phyloP scores from a whole-genome alignment of 768 basidiomycete genomes.

The Tricholoma furcatifolium region DNA sequence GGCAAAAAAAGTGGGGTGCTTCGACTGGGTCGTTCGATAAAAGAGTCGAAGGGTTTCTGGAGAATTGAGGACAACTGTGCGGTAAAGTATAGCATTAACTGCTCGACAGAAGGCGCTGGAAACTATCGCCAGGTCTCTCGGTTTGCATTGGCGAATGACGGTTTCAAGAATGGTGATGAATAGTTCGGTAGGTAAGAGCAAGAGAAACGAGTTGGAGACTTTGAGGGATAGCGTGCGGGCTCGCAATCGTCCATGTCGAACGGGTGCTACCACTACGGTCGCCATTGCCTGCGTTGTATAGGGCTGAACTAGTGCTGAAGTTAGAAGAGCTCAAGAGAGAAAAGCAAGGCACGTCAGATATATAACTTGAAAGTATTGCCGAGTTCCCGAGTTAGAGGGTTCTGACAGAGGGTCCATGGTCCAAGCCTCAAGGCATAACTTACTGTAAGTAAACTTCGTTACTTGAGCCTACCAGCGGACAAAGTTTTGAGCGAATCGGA shows the following conservation, averaged over 20 bases:
- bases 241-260: constrained; percentile 5
- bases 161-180: constrained; percentile 34
- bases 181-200: constrained; percentile 35
- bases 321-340: too few species aligned
- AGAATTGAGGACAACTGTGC: constrained; percentile 35
- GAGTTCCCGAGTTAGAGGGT: too few species aligned
- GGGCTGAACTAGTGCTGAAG: not conserved
- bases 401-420: too few species aligned
- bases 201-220: constrained; percentile 22
- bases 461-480: too few species aligned
- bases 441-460: too few species aligned
- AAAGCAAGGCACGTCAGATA: too few species aligned
- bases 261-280: constrained; percentile 8
- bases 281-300: constrained; percentile 3
- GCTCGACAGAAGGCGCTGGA: constrained; percentile 29
- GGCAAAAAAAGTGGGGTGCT: constrained; percentile 25
- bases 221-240: constrained; percentile 19
- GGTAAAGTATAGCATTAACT: constrained; percentile 36
- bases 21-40: constrained; percentile 31
- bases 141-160: constrained; percentile 27
- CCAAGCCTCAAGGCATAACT: too few species aligned
- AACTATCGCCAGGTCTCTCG: constrained; percentile 28
- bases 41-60: constrained; percentile 30
- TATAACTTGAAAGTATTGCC: too few species aligned
- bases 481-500: too few species aligned